Conservation (phyloP, 176 grass and related monocot species). For the Zizania latifolia region DNA sequence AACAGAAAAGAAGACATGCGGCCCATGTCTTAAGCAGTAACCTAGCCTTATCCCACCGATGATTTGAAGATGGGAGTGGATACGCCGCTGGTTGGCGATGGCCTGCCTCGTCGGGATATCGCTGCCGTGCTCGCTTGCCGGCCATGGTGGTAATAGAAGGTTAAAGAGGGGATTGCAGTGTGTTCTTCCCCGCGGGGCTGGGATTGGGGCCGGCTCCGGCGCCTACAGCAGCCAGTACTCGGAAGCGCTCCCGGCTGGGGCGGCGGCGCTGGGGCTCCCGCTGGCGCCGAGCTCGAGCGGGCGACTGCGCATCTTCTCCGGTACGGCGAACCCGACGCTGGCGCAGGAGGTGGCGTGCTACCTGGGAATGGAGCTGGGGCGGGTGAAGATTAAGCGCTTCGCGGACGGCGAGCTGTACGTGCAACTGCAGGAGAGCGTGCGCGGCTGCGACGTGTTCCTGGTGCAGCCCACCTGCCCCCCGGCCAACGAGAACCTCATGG, state of each 20-base stretch:
- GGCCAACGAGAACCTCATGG: conserved; percentile 86
- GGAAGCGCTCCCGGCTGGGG: too few species aligned
- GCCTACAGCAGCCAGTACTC: too few species aligned
- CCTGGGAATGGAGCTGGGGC: conserved; percentile 54
- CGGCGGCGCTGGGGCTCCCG: not conserved
- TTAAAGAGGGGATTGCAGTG: not conserved
- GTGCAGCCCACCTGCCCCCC: conserved; percentile 79
- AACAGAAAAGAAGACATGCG: too few species aligned
- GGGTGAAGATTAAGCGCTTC: conserved; percentile 75
- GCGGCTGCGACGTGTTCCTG: conserved; percentile 72
- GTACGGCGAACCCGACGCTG: conserved; percentile 68
- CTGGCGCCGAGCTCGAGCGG: not conserved
- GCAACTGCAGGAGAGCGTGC: conserved; percentile 78
- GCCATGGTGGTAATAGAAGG: not conserved
- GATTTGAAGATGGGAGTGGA: too few species aligned
- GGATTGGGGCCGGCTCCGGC: too few species aligned
- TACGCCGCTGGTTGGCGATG: too few species aligned
- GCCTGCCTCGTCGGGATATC: too few species aligned
- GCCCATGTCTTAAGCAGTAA: too few species aligned
- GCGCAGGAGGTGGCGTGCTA: conserved; percentile 67
- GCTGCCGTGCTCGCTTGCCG: too few species aligned
- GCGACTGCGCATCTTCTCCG: conserved; percentile 66
- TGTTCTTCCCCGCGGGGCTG: not conserved
- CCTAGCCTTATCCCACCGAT: too few species aligned
- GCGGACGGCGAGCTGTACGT: conserved; percentile 82